Conservation (phyloP, 768 basidiomycete genomes). For the Agaricus bisporus region DNA sequence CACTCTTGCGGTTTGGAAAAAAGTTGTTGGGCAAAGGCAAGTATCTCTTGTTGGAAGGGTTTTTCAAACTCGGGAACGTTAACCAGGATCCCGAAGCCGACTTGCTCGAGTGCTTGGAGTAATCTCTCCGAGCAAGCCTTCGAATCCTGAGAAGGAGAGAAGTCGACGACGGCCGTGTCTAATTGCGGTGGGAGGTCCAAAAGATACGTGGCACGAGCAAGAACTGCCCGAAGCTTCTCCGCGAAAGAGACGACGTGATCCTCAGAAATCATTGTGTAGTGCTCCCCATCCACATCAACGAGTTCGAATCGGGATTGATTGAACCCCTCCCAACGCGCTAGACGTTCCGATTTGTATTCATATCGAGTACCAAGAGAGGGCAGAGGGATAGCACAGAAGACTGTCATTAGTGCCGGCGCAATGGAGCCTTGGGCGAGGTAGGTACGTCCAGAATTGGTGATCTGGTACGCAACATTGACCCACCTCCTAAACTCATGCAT, state of each 20-base stretch:
- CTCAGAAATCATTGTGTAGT: slow-evolving; percentile 4
- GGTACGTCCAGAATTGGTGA: slow-evolving; percentile 1
- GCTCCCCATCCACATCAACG: slow-evolving; percentile 3
- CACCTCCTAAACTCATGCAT: slow-evolving; percentile 4
- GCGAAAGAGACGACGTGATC: slow-evolving; percentile 4
- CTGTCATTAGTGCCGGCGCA: background rate
- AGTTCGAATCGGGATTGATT: slow-evolving; percentile 2
- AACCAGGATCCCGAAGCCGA: background rate
- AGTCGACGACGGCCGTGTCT: background rate
- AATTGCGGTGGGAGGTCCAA: background rate
- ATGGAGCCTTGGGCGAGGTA: slow-evolving; percentile 1
- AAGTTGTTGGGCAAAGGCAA: background rate
- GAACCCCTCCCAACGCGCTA: background rate
- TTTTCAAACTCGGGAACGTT: slow-evolving; percentile 2
- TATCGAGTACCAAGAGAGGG: slow-evolving; percentile 2
- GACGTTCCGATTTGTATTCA: slow-evolving; percentile 2
- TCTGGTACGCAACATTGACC: slow-evolving; percentile 1
- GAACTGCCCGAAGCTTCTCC: background rate
- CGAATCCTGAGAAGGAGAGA: background rate
- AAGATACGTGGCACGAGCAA: slow-evolving; percentile 1
- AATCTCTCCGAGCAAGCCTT: background rate
- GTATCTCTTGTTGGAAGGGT: background rate
- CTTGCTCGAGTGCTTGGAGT: background rate
- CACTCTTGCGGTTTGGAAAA: slow-evolving; percentile 1
- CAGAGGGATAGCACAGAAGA: slow-evolving; percentile 5